Evolutionary conservation across 352 stramenopile species (phyloP), one percentile per base, ranked within the genome.

Genomic region (Phytophthora ramorum): DNA sequence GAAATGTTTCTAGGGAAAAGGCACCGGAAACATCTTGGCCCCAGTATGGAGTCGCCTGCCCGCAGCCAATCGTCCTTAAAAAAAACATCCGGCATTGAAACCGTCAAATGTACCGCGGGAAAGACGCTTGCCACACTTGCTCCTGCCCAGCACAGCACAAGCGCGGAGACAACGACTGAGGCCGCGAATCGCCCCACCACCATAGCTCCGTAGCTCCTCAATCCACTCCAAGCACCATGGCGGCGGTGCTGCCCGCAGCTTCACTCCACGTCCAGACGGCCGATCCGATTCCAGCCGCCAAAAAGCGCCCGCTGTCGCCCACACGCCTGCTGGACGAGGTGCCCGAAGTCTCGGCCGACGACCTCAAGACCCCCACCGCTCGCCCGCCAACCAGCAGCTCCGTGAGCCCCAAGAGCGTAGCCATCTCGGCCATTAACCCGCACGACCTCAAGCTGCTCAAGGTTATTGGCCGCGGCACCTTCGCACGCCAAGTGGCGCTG

Each of bases 391-490:
- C 30, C 7, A 19, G 35, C 34, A 50, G 5, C 37, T 62, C 50
- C 8, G 51, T 71, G n/a, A 72, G 52, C 19, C 51, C 68, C 51
- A 70, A 67, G 40, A 24, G 49, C 26, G 49, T 73, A 12, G 34
- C 38, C 5, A 26, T 34, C 12, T 44, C 55, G 6, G 44, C 51
- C 7, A 84, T 92, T 46, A 73, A 89, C 47, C 83, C 83, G 53
- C 79, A 85, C 46, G 80, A 93, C 55, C 73, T 95, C 44, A 86
- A 79, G 59, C 70, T 95, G 52, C 78, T 95, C 51, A 92, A 93
- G 51, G 87, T 95, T n/a, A 92, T 95, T 49, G 87, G 87, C 1
- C 87, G 85, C 32, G 87, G 87, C 66, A 93, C 87, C 22, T 95
- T 93, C 59, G 87, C 87, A 17, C 84, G 87, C 37, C 87, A 95